phyloP scores from a whole-genome alignment of 1,284 basidiomycete species.

The Sporisorium reilianum region DNA sequence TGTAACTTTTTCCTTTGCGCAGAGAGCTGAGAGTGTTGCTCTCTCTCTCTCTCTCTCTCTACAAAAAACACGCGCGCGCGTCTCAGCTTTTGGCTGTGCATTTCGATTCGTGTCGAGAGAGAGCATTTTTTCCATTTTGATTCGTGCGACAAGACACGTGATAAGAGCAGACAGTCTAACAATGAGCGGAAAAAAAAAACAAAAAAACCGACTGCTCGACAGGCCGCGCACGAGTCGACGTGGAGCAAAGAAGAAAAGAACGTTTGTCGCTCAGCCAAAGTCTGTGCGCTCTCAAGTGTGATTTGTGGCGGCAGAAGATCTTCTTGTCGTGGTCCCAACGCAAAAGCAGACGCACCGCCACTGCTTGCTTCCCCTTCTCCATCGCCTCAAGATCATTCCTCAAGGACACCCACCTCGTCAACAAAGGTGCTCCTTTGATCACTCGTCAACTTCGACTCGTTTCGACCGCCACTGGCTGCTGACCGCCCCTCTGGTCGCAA shows the following conservation, averaged over 20 bases:
- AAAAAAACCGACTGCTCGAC: too few relatives aligned
- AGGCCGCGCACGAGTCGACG: slow-evolving; percentile 40
- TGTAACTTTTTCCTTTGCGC: slow-evolving; percentile 4
- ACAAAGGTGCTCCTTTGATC: slow-evolving; percentile 15
- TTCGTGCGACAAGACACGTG: slow-evolving; percentile 40
- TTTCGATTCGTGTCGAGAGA: slow-evolving; percentile 15
- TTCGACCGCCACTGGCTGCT: slow-evolving; percentile 11
- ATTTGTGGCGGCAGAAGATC: slow-evolving; percentile 23
- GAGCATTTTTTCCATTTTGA: not conserved
- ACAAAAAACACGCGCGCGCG: slow-evolving; percentile 33
- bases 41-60: too few relatives aligned
- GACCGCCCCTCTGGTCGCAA: slow-evolving; percentile 8
- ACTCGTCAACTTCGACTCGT: not conserved
- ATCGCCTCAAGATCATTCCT: slow-evolving; percentile 28
- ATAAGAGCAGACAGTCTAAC: slow-evolving; percentile 12
- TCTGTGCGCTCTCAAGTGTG: too few relatives aligned
- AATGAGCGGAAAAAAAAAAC: too few relatives aligned
- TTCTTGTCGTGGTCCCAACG: slow-evolving; percentile 9
- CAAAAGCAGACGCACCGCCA: slow-evolving; percentile 1
- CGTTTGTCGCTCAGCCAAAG: too few relatives aligned
- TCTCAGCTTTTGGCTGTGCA: not conserved
- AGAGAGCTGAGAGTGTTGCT: slow-evolving; percentile 28
- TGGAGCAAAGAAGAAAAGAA: slow-evolving; percentile 20
- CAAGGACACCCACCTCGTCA: slow-evolving; percentile 8
- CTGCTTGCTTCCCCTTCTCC: not conserved